A percentile compares a stretch with the other conserved stretches of the same genome.
Evolutionary conservation across 768 basidiomycete species (phyloP).

Genomic region (Rhizopogon roseolus): DNA sequence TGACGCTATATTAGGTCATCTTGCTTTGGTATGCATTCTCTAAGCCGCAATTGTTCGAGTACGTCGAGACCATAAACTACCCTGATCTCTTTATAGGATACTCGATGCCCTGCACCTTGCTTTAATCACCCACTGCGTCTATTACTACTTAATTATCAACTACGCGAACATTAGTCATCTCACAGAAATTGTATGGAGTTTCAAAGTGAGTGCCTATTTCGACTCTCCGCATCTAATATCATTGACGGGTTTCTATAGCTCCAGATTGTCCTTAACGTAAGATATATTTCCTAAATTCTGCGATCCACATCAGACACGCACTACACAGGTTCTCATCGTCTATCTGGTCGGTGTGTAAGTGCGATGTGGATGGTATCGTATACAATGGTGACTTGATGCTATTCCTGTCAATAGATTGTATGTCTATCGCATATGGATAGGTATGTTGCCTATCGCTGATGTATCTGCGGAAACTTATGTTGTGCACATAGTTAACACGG

Average conservation of each 20-base stretch:
- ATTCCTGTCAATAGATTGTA: neutral
- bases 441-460: neutral
- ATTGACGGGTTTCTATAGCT: neutral
- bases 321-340: neutral
- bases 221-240: neutral
- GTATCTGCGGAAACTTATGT: neutral
- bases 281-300: neutral
- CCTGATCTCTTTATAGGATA: constrained; percentile 23
- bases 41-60: no score
- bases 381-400: neutral
- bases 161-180: constrained; percentile 25
- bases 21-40: constrained; percentile 7
- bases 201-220: neutral
- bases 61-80: neutral
- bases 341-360: neutral
- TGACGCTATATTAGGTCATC: neutral
- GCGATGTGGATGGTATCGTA: neutral
- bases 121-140: constrained; percentile 29
- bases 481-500: neutral
- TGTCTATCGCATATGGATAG: constrained; percentile 1
- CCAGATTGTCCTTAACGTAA: neutral
- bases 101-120: constrained; percentile 31
- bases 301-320: neutral
- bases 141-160: constrained; percentile 32
- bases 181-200: constrained; percentile 23